Conservation (phyloP, 192 early-diverging fungal genomes). For the Rhizoclosmatium globosum region DNA sequence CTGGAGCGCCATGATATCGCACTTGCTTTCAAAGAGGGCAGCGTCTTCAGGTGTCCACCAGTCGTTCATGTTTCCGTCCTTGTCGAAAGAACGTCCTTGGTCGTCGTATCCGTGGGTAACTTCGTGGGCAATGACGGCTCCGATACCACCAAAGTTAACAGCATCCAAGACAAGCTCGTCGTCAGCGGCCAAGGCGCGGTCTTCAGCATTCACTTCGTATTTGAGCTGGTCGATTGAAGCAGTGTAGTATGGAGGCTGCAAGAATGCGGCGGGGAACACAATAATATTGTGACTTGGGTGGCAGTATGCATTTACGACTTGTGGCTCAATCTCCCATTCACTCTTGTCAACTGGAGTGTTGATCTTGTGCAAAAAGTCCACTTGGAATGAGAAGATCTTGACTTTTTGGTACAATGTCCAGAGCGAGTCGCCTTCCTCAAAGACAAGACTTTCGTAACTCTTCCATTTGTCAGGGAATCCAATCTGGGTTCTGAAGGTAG, state of each 20-base stretch:
- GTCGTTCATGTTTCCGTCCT: slow-evolving; percentile 36
- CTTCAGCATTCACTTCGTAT: neutral
- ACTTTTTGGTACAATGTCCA: slow-evolving; percentile 23
- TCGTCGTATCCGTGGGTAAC: slow-evolving; percentile 53
- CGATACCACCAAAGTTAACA: slow-evolving; percentile 48
- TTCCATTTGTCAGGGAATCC: slow-evolving; percentile 48
- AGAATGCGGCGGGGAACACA: slow-evolving; percentile 44
- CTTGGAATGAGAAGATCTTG: neutral
- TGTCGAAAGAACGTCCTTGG: slow-evolving; percentile 43
- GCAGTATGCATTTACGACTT: slow-evolving; percentile 48
- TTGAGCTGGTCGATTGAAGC: neutral
- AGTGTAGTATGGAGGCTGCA: slow-evolving; percentile 46
- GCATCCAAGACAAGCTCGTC: slow-evolving; percentile 20
- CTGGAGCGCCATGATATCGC: slow-evolving; percentile 21
- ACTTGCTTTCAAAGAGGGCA: slow-evolving; percentile 28
- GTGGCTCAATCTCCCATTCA: slow-evolving; percentile 47
- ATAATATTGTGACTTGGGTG: slow-evolving; percentile 43
- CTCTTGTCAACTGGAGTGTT: slow-evolving; percentile 41
- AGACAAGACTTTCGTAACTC: slow-evolving; percentile 23
- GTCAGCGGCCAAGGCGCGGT: slow-evolving; percentile 17
- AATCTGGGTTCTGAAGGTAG: slow-evolving; percentile 39
- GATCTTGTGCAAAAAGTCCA: slow-evolving; percentile 2
- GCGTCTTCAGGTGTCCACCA: slow-evolving; percentile 47
- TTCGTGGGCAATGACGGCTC: slow-evolving; percentile 50
- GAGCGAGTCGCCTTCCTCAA: neutral